Percentiles rank a stretch among this genome's conserved stretches.
Evolutionary conservation across 805 yeast genomes (phyloP).

Genomic region (Ogataea methylovora): DNA sequence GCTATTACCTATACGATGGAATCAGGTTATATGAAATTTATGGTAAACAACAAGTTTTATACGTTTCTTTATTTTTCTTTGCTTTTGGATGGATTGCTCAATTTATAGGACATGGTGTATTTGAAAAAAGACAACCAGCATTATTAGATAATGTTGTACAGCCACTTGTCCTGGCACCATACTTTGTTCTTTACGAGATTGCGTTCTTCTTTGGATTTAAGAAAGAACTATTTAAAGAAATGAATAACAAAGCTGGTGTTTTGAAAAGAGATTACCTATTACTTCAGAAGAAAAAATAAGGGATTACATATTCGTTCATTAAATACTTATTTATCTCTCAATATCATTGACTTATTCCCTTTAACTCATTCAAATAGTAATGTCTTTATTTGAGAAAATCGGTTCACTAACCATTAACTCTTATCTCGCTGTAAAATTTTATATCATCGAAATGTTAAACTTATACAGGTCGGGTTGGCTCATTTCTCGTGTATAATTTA

Average conservation of each 20-base stretch:
- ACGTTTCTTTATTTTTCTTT: constrained; percentile 35
- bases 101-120: constrained; percentile 79
- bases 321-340: not conserved
- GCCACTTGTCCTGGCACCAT: constrained; percentile 87
- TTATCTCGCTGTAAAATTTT: no score
- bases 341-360: no score
- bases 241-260: constrained; percentile 35
- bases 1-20: constrained; percentile 16
- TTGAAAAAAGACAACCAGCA: constrained; percentile 83
- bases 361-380: no score
- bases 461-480: no score
- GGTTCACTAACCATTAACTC: no score
- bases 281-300: not conserved
- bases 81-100: constrained; percentile 69
- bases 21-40: constrained; percentile 8
- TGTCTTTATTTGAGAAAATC: no score
- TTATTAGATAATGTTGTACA: constrained; percentile 74
- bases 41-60: constrained; percentile 15
- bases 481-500: no score
- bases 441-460: no score
- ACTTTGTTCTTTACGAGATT: constrained; percentile 74
- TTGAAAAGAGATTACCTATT: not conserved
- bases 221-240: constrained; percentile 38
- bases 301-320: not conserved
- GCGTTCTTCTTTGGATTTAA: constrained; percentile 62